Evolutionary conservation across 148 eudicot species (phyloP).

Genomic region (Camellia japonica): DNA sequence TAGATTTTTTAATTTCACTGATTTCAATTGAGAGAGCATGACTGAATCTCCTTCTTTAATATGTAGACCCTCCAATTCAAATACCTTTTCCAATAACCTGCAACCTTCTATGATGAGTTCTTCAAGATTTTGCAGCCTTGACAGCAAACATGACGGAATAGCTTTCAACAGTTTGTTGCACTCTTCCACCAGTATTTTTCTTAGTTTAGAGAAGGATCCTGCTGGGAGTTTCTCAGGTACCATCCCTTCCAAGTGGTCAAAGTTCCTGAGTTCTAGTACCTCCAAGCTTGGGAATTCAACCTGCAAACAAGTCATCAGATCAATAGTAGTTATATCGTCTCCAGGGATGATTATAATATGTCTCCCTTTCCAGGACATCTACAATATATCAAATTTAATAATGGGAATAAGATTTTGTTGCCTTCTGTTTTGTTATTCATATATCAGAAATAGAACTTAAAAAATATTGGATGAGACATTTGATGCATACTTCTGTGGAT

Average conservation of each 20-base stretch:
- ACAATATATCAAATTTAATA: neutral
- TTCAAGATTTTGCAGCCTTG: neutral
- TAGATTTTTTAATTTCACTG: too few species aligned
- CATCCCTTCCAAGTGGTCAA: neutral
- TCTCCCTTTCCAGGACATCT: neutral
- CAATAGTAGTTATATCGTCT: neutral
- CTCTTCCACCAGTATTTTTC: neutral
- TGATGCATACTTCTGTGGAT: too few species aligned
- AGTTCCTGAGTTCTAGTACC: rapidly evolving
- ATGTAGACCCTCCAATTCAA: neutral
- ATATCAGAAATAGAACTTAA: too few species aligned
- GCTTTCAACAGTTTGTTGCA: neutral
- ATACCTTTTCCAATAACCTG: neutral
- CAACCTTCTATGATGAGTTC: neutral
- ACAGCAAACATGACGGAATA: neutral
- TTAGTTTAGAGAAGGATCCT: neutral
- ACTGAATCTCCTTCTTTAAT: neutral
- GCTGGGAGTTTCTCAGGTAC: neutral
- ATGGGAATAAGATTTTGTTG: too few species aligned
- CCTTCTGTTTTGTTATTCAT: too few species aligned
- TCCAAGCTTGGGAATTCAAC: neutral
- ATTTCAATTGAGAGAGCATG: neutral
- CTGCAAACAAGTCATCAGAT: neutral
- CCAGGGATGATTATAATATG: neutral
- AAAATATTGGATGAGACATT: too few species aligned